Conservation (phyloP, 2,329 filamentous ascomycete species). For the Phoma sp. region DNA sequence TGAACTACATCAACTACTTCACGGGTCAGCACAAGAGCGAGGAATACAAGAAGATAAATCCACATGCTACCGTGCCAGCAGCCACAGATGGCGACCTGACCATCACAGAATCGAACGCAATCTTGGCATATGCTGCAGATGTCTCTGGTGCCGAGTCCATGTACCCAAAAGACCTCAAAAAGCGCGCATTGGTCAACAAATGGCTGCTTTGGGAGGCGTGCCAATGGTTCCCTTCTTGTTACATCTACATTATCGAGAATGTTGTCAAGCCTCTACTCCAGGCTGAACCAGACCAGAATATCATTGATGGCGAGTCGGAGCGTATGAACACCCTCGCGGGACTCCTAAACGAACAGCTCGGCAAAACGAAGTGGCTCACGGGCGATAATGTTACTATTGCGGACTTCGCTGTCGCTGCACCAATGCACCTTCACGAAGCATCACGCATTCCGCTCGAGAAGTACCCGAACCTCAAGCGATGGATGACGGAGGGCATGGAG, state of each 20-base stretch:
- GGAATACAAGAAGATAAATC: conserved; percentile 48
- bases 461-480: conserved; percentile 49
- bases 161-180: conserved; percentile 52
- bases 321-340: conserved; percentile 47
- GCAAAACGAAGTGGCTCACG: conserved; percentile 49
- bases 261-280: conserved; percentile 52
- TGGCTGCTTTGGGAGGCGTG: conserved; percentile 55
- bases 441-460: conserved; percentile 48
- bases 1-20: conserved; percentile 52
- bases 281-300: conserved; percentile 45
- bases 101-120: conserved; percentile 55
- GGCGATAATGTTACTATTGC: conserved; percentile 51
- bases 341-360: conserved; percentile 49
- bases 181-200: conserved; percentile 50
- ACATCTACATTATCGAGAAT: conserved; percentile 52
- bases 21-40: conserved; percentile 50
- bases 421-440: conserved; percentile 50
- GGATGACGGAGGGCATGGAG: conserved; percentile 49
- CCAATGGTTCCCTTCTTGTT: conserved; percentile 52
- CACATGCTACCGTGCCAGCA: conserved; percentile 50
- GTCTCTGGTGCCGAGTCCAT: conserved; percentile 33
- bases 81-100: conserved; percentile 49
- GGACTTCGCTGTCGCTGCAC: conserved; percentile 52
- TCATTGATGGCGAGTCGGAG: conserved; percentile 43
- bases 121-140: conserved; percentile 53